phyloP scores from a whole-genome alignment of 2,329 filamentous ascomycete species.

The Neonectria ditissima region DNA sequence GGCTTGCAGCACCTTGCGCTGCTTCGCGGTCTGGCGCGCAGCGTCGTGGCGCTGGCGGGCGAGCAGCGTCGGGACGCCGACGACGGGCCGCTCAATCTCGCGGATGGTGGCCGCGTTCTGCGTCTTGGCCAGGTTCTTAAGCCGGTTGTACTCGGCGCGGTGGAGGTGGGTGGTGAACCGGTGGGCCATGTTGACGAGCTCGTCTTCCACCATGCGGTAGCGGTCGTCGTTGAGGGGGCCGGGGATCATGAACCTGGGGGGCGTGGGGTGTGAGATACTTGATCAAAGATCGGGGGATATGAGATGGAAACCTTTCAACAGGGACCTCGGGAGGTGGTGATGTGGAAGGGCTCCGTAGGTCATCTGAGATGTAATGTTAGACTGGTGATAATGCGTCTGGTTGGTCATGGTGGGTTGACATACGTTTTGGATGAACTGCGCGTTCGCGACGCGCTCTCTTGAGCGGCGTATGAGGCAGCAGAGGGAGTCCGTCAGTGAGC shows the following conservation, averaged over 20 bases:
- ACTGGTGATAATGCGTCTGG: not conserved
- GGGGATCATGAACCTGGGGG: conserved; percentile 70
- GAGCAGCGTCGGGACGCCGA: conserved; percentile 50
- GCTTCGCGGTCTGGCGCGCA: conserved; percentile 38
- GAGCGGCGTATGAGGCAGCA: conserved; percentile 15
- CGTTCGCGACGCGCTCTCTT: conserved; percentile 38
- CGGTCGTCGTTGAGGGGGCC: conserved; percentile 75
- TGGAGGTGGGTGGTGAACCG: conserved; percentile 81
- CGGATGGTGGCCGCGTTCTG: conserved; percentile 66
- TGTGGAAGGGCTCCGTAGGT: conserved; percentile 57
- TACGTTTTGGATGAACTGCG: conserved; percentile 43
- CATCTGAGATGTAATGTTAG: conserved; percentile 30
- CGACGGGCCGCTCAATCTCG: conserved; percentile 64
- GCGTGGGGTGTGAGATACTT: conserved; percentile 1
- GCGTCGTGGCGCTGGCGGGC: conserved; percentile 40
- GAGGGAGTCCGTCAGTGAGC: conserved; percentile 9
- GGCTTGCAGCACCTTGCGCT: conserved; percentile 36
- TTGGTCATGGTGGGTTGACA: conserved; percentile 8
- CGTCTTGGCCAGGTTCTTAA: conserved; percentile 68
- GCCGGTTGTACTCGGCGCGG: conserved; percentile 78
- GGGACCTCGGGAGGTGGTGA: conserved; percentile 65
- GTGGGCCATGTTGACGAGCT: conserved; percentile 75
- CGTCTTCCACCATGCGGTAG: conserved; percentile 88
- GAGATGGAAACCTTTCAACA: conserved; percentile 55
- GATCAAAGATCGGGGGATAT: not conserved